phyloP scores from a whole-genome alignment of 2,329 filamentous ascomycete genomes.

The Aspergillus sp. region DNA sequence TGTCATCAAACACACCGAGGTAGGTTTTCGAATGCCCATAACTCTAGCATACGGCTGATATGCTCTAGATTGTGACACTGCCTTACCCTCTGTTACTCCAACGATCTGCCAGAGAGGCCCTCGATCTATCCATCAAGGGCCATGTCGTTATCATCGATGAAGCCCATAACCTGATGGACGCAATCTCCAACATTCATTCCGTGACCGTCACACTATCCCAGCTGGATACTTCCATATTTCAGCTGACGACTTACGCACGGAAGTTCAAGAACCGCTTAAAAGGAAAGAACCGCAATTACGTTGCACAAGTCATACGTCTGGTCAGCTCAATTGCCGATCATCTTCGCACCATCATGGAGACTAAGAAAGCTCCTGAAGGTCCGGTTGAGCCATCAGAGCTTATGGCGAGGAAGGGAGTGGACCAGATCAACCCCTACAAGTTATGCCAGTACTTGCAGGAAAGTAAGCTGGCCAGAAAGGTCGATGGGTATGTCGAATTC shows the following conservation, averaged over 20 bases:
- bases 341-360: slow-evolving; percentile 54
- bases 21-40: slow-evolving; percentile 27
- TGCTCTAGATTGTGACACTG: slow-evolving; percentile 71
- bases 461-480: slow-evolving; percentile 89
- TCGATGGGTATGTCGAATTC: slow-evolving; percentile 79
- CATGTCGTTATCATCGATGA: slow-evolving; percentile 96
- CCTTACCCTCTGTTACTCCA: slow-evolving; percentile 91
- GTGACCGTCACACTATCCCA: slow-evolving; percentile 72
- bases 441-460: slow-evolving; percentile 84
- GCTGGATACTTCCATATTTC: slow-evolving; percentile 67
- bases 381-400: slow-evolving; percentile 70
- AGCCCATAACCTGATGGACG: slow-evolving; percentile 96
- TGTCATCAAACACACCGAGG: slow-evolving; percentile 76
- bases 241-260: slow-evolving; percentile 78
- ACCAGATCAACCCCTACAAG: slow-evolving; percentile 93
- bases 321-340: slow-evolving; percentile 74
- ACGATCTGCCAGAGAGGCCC: slow-evolving; percentile 78
- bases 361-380: slow-evolving; percentile 56
- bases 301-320: slow-evolving; percentile 81
- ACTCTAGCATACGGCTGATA: slow-evolving; percentile 8
- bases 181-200: slow-evolving; percentile 82
- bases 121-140: slow-evolving; percentile 79
- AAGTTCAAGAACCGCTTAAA: slow-evolving; percentile 87
- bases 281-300: slow-evolving; percentile 86
- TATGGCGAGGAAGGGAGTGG: slow-evolving; percentile 79